phyloP scores from a whole-genome alignment of 1,139 yeast genomes.

The Blastobotrys capitulatus region DNA sequence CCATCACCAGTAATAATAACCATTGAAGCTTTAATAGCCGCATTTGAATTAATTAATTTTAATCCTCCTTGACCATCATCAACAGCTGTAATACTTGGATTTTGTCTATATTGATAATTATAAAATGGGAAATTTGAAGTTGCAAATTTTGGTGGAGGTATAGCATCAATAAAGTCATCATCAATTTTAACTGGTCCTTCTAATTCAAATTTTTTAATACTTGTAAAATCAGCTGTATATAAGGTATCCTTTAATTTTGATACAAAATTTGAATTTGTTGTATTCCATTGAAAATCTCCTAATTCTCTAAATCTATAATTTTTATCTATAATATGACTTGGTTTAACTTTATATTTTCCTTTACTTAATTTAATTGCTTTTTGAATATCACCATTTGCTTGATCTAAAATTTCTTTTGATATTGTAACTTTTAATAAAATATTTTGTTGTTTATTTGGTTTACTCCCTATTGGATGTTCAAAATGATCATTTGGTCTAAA shows the following conservation, averaged over 20 bases:
- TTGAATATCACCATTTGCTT: slow-evolving; percentile 45
- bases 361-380: slow-evolving; percentile 41
- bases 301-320: slow-evolving; percentile 78
- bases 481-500: slow-evolving; percentile 61
- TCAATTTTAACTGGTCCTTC: slow-evolving; percentile 30
- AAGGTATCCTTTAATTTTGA: slow-evolving; percentile 40
- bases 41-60: slow-evolving; percentile 29
- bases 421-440: slow-evolving; percentile 63
- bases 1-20: slow-evolving; percentile 40
- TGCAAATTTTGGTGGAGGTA: slow-evolving; percentile 86
- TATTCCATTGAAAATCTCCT: slow-evolving; percentile 78
- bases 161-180: slow-evolving; percentile 44
- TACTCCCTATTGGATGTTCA: slow-evolving; percentile 74
- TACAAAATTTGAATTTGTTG: slow-evolving; percentile 52
- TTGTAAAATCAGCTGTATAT: slow-evolving; percentile 36
- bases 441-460: slow-evolving; percentile 46
- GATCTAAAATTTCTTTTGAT: slow-evolving; percentile 53
- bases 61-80: slow-evolving; percentile 46
- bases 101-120: slow-evolving; percentile 53
- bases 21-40: slow-evolving; percentile 30
- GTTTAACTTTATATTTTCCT: slow-evolving; percentile 41
- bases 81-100: slow-evolving; percentile 49
- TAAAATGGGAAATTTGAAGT: slow-evolving; percentile 69
- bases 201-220: slow-evolving; percentile 34
- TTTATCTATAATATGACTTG: slow-evolving; percentile 63